A percentile compares a stretch with the other conserved stretches of the same genome.
Evolutionary conservation across 306 rosid species (phyloP).

Genomic region (Sphenostylis stenocarpa): DNA sequence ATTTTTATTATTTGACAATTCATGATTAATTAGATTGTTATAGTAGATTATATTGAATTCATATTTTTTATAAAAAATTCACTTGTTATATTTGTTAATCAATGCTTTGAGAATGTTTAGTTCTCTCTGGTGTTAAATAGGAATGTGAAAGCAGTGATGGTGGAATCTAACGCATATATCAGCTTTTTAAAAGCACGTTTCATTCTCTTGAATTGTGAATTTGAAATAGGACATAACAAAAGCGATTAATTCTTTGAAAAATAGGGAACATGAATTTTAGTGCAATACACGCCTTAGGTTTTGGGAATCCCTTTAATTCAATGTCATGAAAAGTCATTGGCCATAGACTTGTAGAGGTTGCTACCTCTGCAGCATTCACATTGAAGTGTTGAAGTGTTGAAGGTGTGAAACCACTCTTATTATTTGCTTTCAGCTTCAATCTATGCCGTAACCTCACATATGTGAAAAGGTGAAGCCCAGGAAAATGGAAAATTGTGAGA

Average conservation of each 20-base stretch:
- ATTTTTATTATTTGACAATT: neutral
- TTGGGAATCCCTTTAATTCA: neutral
- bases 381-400: neutral
- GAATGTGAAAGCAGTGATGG: neutral
- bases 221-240: no score
- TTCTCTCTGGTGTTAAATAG: neutral
- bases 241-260: neutral
- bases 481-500: constrained; percentile 23
- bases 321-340: constrained; percentile 4
- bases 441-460: neutral
- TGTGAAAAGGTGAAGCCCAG: neutral
- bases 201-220: neutral
- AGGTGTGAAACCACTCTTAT: neutral
- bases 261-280: neutral
- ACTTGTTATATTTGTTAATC: neutral
- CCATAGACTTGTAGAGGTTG: constrained; percentile 34
- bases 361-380: constrained; percentile 4
- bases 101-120: neutral
- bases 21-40: neutral
- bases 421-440: neutral
- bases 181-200: neutral
- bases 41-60: neutral
- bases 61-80: neutral
- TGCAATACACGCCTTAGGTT: neutral
- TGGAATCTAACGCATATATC: neutral